Evolutionary conservation across 306 rosid species (phyloP).

Genomic region (Quercus agrifolia): DNA sequence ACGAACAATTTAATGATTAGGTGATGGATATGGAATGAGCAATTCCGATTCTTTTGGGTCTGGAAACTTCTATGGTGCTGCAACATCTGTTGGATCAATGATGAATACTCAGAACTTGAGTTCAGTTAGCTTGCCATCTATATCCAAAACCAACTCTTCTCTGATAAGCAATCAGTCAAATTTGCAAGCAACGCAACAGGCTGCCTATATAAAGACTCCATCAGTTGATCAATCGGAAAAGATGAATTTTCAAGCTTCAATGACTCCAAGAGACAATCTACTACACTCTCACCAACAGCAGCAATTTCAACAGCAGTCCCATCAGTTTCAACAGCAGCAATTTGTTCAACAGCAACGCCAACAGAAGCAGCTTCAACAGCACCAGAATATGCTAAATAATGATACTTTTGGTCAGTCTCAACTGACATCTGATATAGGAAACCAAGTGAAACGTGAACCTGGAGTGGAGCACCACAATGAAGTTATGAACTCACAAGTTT

Average conservation of each 20-base stretch:
- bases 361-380: conserved; percentile 62
- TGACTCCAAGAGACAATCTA: conserved; percentile 58
- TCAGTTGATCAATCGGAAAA: conserved; percentile 62
- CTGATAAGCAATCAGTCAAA: conserved; percentile 58
- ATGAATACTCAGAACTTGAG: conserved; percentile 62
- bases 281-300: conserved; percentile 60
- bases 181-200: conserved; percentile 61
- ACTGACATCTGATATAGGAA: conserved; percentile 47
- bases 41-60: conserved; percentile 66
- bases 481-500: conserved; percentile 42
- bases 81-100: conserved; percentile 69
- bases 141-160: conserved; percentile 55
- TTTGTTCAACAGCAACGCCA: conserved; percentile 55
- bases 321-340: conserved; percentile 71
- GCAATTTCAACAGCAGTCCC: conserved; percentile 63
- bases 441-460: conserved; percentile 67
- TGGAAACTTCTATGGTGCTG: conserved; percentile 63
- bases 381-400: conserved; percentile 53
- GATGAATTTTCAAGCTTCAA: conserved; percentile 64
- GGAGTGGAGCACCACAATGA: conserved; percentile 64
- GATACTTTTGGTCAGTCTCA: conserved; percentile 66
- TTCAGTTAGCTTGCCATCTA: conserved; percentile 56
- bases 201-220: conserved; percentile 59
- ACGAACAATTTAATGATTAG: conserved; percentile 42
- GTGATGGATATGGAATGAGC: conserved; percentile 75